Conservation (phyloP, 345 rosid species). For the Brassica juncea region DNA sequence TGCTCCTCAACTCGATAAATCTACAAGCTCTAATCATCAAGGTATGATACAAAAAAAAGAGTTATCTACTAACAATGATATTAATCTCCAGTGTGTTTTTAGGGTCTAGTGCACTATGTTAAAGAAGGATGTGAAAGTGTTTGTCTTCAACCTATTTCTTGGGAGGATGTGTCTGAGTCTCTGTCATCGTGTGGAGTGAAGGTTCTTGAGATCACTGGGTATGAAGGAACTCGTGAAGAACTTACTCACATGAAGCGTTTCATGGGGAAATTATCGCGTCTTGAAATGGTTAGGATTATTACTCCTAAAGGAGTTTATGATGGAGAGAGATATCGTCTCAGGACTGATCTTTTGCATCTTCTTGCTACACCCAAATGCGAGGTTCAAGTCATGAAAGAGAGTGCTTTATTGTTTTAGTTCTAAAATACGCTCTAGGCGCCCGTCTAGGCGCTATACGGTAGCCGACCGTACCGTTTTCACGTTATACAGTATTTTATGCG, state of each 20-base stretch:
- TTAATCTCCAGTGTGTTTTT: not conserved
- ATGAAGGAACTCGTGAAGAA: conserved; percentile 25
- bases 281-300: conserved; percentile 16
- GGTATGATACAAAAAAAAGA: conserved; percentile 1
- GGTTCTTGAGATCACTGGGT: conserved; percentile 20
- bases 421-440: no score
- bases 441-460: no score
- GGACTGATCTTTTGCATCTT: conserved; percentile 22
- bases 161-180: conserved; percentile 18
- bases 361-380: conserved; percentile 22
- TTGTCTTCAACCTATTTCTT: not conserved
- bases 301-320: not conserved
- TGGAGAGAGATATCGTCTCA: not conserved
- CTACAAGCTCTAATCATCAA: conserved; percentile 34
- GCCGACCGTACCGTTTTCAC: no score
- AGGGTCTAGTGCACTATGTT: conserved; percentile 35
- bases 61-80: not conserved
- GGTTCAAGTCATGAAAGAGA: not conserved
- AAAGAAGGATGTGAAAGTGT: not conserved
- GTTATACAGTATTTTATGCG: no score
- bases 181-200: conserved; percentile 24
- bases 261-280: conserved; percentile 8
- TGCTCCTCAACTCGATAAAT: conserved; percentile 22
- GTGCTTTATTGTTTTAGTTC: not conserved
- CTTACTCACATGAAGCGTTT: conserved; percentile 5